phyloP scores from a whole-genome alignment of 2,329 filamentous ascomycete species.

The Aspergillus sp. region DNA sequence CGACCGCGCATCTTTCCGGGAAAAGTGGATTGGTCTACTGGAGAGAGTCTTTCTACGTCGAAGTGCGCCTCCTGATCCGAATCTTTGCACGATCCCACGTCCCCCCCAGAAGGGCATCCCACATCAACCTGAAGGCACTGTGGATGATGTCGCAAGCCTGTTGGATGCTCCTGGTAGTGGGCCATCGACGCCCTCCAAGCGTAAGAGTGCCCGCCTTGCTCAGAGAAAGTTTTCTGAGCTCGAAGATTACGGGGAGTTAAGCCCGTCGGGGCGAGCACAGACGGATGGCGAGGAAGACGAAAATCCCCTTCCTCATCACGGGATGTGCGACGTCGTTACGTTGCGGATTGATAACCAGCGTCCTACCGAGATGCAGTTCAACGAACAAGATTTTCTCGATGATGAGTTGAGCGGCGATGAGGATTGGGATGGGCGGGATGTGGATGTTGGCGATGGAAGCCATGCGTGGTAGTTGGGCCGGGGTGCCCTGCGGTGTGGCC shows the following conservation, averaged over 20 bases:
- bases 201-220: constrained; percentile 41
- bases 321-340: constrained; percentile 58
- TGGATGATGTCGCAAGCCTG: background rate
- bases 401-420: constrained; percentile 60
- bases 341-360: constrained; percentile 63
- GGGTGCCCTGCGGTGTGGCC: background rate
- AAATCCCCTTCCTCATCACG: constrained; percentile 44
- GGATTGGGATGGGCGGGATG: constrained; percentile 57
- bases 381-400: constrained; percentile 61
- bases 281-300: constrained; percentile 12
- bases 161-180: constrained; percentile 14
- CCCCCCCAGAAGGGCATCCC: constrained; percentile 2
- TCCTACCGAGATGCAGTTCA: constrained; percentile 58
- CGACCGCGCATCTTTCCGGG: constrained; percentile 74
- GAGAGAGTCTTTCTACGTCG: constrained; percentile 49
- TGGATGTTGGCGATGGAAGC: constrained; percentile 17
- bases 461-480: constrained; percentile 22
- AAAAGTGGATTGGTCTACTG: constrained; percentile 72
- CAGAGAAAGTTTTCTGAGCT: constrained; percentile 25
- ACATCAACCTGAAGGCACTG: background rate
- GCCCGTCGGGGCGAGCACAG: constrained; percentile 5
- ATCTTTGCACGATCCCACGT: constrained; percentile 23
- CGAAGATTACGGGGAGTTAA: constrained; percentile 19
- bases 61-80: constrained; percentile 30
- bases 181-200: constrained; percentile 27